Percentiles rank a stretch among this genome's conserved stretches.
Conservation (phyloP, 805 yeast genomes). For the Kluyveromyces lactis region DNA sequence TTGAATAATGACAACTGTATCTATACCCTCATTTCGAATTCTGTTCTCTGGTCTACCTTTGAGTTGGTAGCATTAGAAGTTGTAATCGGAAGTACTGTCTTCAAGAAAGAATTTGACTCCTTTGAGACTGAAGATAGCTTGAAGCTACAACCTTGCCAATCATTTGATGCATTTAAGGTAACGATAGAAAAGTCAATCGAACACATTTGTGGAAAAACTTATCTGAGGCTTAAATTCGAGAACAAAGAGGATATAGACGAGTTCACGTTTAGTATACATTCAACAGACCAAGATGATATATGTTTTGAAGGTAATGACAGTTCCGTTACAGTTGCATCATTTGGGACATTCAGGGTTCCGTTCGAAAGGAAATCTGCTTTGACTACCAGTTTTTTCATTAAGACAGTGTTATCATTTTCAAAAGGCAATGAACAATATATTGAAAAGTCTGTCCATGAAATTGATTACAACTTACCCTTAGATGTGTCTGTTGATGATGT, state of each 20-base stretch:
- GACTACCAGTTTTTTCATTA: not conserved
- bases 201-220: constrained; percentile 15
- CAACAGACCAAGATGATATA: not conserved
- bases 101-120: constrained; percentile 18
- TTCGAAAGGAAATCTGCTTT: not conserved
- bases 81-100: constrained; percentile 19
- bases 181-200: constrained; percentile 11
- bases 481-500: constrained; percentile 29
- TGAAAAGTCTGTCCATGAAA: constrained; percentile 10
- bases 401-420: constrained; percentile 10
- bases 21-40: constrained; percentile 12
- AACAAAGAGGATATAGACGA: constrained; percentile 9
- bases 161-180: constrained; percentile 13
- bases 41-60: constrained; percentile 20
- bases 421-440: constrained; percentile 7
- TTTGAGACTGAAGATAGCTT: constrained; percentile 4
- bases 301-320: not conserved
- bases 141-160: constrained; percentile 13
- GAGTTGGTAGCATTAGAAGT: constrained; percentile 17
- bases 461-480: constrained; percentile 20
- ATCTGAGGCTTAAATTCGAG: constrained; percentile 8
- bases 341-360: not conserved
- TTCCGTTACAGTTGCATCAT: not conserved
- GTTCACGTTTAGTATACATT: constrained; percentile 7
- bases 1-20: constrained; percentile 7